Evolutionary conservation across 2,329 filamentous ascomycete species (phyloP).

Genomic region (Colletotrichum aenigma): DNA sequence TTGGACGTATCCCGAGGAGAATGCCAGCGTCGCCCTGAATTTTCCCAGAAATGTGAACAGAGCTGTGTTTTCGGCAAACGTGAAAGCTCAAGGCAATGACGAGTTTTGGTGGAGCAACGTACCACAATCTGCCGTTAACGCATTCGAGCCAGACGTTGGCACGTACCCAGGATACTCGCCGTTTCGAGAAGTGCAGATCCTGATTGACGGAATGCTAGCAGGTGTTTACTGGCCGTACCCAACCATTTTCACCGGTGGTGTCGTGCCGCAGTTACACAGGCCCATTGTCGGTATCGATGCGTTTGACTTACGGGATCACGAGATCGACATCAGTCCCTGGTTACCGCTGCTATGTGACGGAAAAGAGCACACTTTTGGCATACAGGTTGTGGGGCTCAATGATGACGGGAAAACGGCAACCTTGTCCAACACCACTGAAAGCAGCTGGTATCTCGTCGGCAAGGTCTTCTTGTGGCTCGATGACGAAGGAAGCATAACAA

Average conservation of each 20-base stretch:
- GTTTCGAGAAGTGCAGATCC: conserved; percentile 80
- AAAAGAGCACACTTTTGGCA: conserved; percentile 66
- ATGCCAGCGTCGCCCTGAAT: conserved; percentile 59
- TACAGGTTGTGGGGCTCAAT: conserved; percentile 71
- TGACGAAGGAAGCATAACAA: conserved; percentile 52
- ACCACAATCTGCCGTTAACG: conserved; percentile 61
- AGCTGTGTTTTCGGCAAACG: conserved; percentile 75
- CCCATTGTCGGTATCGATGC: conserved; percentile 80
- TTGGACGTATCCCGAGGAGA: conserved; percentile 69
- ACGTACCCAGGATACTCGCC: conserved; percentile 70
- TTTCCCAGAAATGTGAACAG: conserved; percentile 72
- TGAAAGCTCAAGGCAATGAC: conserved; percentile 76
- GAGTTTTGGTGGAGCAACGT: conserved; percentile 90
- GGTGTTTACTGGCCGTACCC: conserved; percentile 84
- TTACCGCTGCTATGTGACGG: conserved; percentile 73
- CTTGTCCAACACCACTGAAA: conserved; percentile 60
- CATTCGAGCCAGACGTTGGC: conserved; percentile 62
- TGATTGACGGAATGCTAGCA: conserved; percentile 74
- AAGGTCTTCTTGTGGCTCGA: conserved; percentile 81
- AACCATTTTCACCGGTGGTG: conserved; percentile 80
- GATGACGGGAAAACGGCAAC: conserved; percentile 44
- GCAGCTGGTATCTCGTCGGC: conserved; percentile 76
- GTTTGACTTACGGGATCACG: conserved; percentile 78
- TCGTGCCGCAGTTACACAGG: conserved; percentile 77
- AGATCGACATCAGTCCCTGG: conserved; percentile 83